Base-by-base conservation (phyloP, 192 early-diverging fungal species). In the Obelidium mucronatum region DNA sequence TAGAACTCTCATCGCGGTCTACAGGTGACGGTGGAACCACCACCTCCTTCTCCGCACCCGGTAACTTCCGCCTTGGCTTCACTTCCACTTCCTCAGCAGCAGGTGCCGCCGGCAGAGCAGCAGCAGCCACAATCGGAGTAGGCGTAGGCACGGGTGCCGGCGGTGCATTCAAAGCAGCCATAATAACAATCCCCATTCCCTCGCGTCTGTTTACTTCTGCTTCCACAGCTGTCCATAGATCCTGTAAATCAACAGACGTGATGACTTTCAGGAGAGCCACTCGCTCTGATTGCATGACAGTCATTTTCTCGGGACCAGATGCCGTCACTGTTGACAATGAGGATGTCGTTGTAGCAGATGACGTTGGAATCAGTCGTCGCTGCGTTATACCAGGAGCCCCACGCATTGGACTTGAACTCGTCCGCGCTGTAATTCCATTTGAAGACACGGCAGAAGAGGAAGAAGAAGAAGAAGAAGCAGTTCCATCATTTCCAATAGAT, bases 201-300 rank as follows among this genome's bases (percentile, higher is more conserved):
- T 70, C 68, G 34, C 77, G 67, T 42, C 63, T 60, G 42, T 17
- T 28, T 30, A 63, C 66, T 44, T 78, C 77, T 5, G n/a, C n/a
- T 33, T 66, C 34, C 40, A 71, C 44, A 51, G 72, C 68, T 26
- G 72, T 61, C 77, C 77, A 78, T 61, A 78, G 39, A 39, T 34
- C 26, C 60, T 48, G 34, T 62, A 78, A 36, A 40, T 78, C 77
- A 17, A 63, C 26, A 22, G 5, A 26, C 40, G 77, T 33, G n/a
- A 78, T 65, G 4, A 19, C 52, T 55, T 58, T 60, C 67, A 78
- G 34, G 6, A 74, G 40, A 0, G 59, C 1, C 31, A 40, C n/a
- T 1, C 72, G 72, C 39, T 74, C 72, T n/a, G 40, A 30, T 48
- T 60, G 53, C 30, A 72, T 58, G 2, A 36, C 34, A 8, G 34